Base-by-base conservation (phyloP, 345 rosid species). In the Eucalyptus albens region DNA sequence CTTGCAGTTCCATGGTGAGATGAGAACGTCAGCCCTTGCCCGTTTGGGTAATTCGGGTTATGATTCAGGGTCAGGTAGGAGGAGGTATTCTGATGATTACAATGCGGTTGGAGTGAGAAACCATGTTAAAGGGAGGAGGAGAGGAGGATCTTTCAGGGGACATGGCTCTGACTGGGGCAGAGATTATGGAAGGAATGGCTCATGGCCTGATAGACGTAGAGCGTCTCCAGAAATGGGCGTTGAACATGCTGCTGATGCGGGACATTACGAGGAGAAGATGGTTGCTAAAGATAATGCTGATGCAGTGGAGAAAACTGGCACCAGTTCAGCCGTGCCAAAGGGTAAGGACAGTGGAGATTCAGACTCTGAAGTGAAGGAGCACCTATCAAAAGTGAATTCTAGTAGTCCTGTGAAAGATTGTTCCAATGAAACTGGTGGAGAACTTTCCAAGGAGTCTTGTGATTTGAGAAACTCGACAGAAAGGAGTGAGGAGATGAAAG, bases 191-290 rank as follows among this genome's bases (percentile, higher is more conserved):
- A 95, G 97, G 93, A 94, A 92, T 49, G 94, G 96, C 6, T 93
- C 99, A 44, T 95, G 96, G 96, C 95, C 97, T 6, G 98, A 96
- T 77, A 93, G 94, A 87, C 92, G 56, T 93, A 93, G 92, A 90
- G 91, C 60, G 95, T 87, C 65, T 50, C 67, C 67, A 40, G 65
- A 95, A 77, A 92, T 87, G 24, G 98, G 94, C 47, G 89, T 92
- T 89, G 97, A 95, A 33, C 93, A 91, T 90, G 95, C 93, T 91
- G 86, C 92, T 88, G 89, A 89, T 92, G 93, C 94, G 65, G 94
- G 93, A 88, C 91, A 92, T 77, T 90, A 81, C 33, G 98, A 96
- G 90, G 97, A 96, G 90, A 95, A 93, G 87, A 94, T 92, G 67
- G 91, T 90, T 89, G 91, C 90, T 91, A 95, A 96, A 91, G 96